Evolutionary conservation across 2,329 filamentous ascomycete genomes (phyloP), one percentile per base, ranked within the genome.

Genomic region (Amylocarpus encephaloides): DNA sequence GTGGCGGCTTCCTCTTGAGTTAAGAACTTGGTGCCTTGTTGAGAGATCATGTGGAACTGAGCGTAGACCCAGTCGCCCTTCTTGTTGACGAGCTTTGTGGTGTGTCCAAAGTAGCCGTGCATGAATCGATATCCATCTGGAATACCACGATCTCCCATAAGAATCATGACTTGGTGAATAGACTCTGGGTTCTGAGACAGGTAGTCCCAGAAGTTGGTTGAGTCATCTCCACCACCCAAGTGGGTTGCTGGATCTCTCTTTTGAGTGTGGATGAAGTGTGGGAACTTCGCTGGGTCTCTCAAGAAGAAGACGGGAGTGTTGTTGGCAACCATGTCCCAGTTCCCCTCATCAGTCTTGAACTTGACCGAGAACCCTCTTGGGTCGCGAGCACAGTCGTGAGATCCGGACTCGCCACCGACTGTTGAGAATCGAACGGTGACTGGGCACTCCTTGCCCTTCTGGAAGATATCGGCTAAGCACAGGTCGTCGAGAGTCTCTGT

Each of bases 291-390:
- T 0, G 85, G 82, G 55, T 88, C 85, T 47, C 85, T 73, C n/a
- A 88, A 63, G 68, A 89, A 88, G 73, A 88, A 89, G 2, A 87
- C 79, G 0, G 85, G 85, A 0, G 82, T 86, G 64, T 88, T 88
- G 66, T 86, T 86, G 54, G 78, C 80, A 6, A 88, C 83, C 66
- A 83, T 73, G 61, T 87, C 83, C 76, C 79, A 85, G 59, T 87
- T 87, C n/a, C 84, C 84, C 59, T 88, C 80, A 15, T 83, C 79
- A 0, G 85, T 88, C 34, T 82, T 76, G 68, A 89, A 85, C 69
- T 88, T 89, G 56, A 86, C 73, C 1, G 83, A 76, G 61, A 89
- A 88, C 0, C 86, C 86, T 61, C 84, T 74, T 9, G 84, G 84
- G 58, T 90, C 85, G 52, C 86, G 79, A 30, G 83, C 84, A 56